Base-by-base conservation (phyloP, 1,139 yeast species). In the Candida labiduridarum region DNA sequence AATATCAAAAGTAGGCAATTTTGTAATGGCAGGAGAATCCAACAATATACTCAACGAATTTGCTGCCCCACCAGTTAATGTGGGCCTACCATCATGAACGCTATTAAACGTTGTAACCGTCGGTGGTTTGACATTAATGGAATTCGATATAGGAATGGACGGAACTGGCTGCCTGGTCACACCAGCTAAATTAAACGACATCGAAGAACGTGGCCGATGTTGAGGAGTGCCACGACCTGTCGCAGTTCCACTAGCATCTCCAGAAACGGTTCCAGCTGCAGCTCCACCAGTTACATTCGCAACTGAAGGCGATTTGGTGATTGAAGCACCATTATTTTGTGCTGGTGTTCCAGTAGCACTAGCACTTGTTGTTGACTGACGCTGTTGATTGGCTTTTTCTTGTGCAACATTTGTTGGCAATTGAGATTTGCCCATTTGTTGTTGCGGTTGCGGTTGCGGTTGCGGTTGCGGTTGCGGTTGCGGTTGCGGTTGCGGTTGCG, bases 11-110 rank as follows among this genome's bases (percentile, higher is more conserved):
- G 87, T 83, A 12, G 96, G 97, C 48, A 92, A 78, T 56, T 83
- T 85, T 41, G 85, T 74, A 51, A 87, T 67, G 0, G 89, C 91
- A 0, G 98, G 98, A 1, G 94, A 83, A 33, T 85, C 66, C 80
- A 77, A 40, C 79, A 84, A 49, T 80, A 80, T 53, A 80, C 87
- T 69, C 73, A 81, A 35, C 11, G 78, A 72, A 50, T 85, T 79
- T 2, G 96, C 91, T 46, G 84, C 80, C n/a, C 97, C 97, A 44
- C 95, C 95, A 27, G 91, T 79, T 48, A 91, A 72, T 2, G 96
- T 85, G 6, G 98, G 96, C 53, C 97, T 79, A 49, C 82, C 80
- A 50, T 71, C 73, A 29, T 68, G 68, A 44, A 56, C 61, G 1
- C 68, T 82, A 52, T 83, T 81, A 52, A 84, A 76, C 1, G 84